These are phyloP conservation scores for Arabidopsis hybrid DNA, from an alignment of 441 rosid genomes.

Conservation along the genomic window DNA sequence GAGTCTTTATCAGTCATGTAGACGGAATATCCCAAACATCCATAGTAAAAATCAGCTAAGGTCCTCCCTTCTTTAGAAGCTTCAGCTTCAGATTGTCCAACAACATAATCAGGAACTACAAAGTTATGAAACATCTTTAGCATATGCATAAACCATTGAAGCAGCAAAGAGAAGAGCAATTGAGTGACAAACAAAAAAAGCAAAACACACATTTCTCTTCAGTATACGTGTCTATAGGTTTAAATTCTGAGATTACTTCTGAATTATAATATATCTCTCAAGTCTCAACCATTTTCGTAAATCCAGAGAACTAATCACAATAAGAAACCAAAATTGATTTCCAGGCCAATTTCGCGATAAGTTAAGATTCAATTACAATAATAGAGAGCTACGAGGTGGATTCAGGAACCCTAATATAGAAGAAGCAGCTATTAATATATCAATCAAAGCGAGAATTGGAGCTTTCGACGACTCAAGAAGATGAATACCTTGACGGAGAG, in stretches of 20 bases:
- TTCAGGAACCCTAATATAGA: neutral
- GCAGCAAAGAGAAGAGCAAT: neutral
- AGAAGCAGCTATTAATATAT: slow-evolving; percentile 3
- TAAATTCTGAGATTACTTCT: slow-evolving; percentile 1
- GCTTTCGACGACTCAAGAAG: neutral
- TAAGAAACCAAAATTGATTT: slow-evolving; percentile 1
- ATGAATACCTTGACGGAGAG: slow-evolving; percentile 57
- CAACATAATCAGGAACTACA: slow-evolving; percentile 55
- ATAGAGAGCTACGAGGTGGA: neutral
- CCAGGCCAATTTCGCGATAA: neutral
- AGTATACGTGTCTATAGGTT: neutral
- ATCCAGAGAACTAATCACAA: neutral
- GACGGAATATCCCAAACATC: slow-evolving; percentile 71
- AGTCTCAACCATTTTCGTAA: neutral
- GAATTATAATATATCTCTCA: neutral
- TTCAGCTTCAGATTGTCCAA: slow-evolving; percentile 59
- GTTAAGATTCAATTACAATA: neutral
- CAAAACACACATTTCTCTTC: neutral
- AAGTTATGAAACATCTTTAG: slow-evolving; percentile 18
- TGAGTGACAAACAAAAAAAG: neutral
- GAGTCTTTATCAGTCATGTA: slow-evolving; percentile 49
- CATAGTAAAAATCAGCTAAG: slow-evolving; percentile 63
- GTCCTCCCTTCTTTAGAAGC: slow-evolving; percentile 55
- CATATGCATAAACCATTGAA: neutral
- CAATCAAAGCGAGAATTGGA: neutral